Base-by-base conservation (phyloP, 768 basidiomycete genomes). In the Leccinum sublutescens region DNA sequence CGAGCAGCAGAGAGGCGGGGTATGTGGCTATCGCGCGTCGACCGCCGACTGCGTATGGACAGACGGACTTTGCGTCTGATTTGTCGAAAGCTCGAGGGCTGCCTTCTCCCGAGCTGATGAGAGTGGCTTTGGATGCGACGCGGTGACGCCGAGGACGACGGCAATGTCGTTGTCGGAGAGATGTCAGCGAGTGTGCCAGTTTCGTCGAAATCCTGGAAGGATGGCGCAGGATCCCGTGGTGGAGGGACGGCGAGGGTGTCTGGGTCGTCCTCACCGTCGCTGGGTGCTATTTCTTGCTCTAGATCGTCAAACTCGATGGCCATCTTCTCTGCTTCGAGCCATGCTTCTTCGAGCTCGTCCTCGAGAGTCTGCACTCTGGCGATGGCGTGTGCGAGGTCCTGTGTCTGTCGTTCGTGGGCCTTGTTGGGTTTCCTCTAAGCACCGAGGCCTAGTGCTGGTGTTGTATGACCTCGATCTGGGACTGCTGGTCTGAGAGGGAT, bases 361-460 rank as follows among this genome's bases (percentile, higher is more conserved):
- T 88, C 79, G 21, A 93, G 80, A 54, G 82, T 78, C 25, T 73
- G 74, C 23, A 88, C 80, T 38, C 78, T 76, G 11, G 77, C 68
- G 55, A 78, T 78, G 5, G 82, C 77, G 8, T 76, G 72, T 31
- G 75, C 70, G 27, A 90, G 77, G 27, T 92, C 88, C 2, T 77
- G 68, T 0, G 81, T 84, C 36, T 89, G 82, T 43, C 83, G 82
- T 5, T 85, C 83, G 60, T 89, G 90, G 54, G 87, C 87, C 50
- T 80, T 81, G 68, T 93, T 92, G 29, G 93, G 77, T 80, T 93
- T 93, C 11, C 90, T 0, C 86, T 84, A 11, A 93, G 80, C 17
- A 91, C 88, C n/a, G 88, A 89, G 1, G 88, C 80, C 74, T 82
- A 84, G 71, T 93, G 91, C 38, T 79, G 73, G 57, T 91, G 86